Evolutionary conservation across 2,329 filamentous ascomycete genomes (phyloP).

Genomic region (Ascochyta viciae-villosae): DNA sequence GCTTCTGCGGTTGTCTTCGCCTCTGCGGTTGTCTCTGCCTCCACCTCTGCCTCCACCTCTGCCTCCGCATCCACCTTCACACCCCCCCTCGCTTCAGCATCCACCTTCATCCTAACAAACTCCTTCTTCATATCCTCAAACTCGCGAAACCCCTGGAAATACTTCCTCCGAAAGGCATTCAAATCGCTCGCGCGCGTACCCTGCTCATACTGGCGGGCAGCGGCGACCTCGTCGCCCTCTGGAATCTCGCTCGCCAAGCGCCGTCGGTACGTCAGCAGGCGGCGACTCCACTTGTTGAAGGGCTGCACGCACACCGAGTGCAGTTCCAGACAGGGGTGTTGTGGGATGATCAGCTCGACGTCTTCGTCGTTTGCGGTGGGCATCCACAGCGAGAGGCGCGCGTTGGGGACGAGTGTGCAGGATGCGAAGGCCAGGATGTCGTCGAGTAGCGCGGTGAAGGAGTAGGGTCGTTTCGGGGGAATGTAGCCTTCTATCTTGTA

Average conservation of each 20-base stretch:
- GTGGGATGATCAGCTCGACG: conserved; percentile 77
- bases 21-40: too few species aligned
- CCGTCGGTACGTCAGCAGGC: conserved; percentile 84
- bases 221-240: conserved; percentile 5
- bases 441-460: conserved; percentile 86
- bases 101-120: conserved; percentile 33
- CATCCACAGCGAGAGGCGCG: conserved; percentile 94
- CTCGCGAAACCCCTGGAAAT: conserved; percentile 51
- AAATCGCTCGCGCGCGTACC: conserved; percentile 68
- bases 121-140: conserved; percentile 42
- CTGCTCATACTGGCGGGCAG: conserved; percentile 36
- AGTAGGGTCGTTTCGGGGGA: conserved; percentile 89
- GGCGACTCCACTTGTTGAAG: conserved; percentile 93
- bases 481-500: conserved; percentile 65
- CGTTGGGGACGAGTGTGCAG: conserved; percentile 76
- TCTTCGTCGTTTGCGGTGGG: conserved; percentile 72
- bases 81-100: background rate
- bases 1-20: too few species aligned
- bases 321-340: conserved; percentile 76
- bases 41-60: too few species aligned
- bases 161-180: conserved; percentile 70
- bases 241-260: conserved; percentile 65
- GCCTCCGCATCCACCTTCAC: too few species aligned
- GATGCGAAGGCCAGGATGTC: conserved; percentile 87
- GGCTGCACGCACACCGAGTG: conserved; percentile 80